phyloP scores from a whole-genome alignment of 768 basidiomycete species.

The Paxillus ammoniavirescens region DNA sequence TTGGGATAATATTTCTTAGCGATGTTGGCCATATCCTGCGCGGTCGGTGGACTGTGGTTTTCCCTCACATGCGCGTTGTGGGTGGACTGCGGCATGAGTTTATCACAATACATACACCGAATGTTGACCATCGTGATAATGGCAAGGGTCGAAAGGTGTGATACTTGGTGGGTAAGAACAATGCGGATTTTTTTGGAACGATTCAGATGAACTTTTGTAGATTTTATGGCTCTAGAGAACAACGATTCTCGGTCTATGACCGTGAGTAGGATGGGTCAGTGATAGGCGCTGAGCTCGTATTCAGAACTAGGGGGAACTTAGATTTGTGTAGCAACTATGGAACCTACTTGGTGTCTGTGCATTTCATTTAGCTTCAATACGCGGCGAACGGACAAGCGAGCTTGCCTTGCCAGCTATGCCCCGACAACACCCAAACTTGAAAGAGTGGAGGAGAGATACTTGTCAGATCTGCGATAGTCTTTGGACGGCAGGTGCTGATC shows the following conservation, averaged over 20 bases:
- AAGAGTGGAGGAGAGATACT: too few relatives aligned
- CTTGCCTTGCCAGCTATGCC: too few relatives aligned
- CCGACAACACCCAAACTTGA: too few relatives aligned
- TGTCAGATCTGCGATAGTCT: too few relatives aligned
- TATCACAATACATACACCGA: conserved; percentile 13
- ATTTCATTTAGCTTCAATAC: too few relatives aligned
- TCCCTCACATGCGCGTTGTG: conserved; percentile 10
- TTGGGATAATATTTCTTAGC: not conserved
- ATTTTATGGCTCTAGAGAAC: not conserved
- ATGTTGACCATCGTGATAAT: conserved; percentile 8
- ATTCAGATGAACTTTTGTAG: not conserved
- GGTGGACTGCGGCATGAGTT: conserved; percentile 2
- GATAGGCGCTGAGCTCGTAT: not conserved
- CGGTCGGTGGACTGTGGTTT: conserved; percentile 10
- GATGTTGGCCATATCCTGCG: conserved; percentile 3
- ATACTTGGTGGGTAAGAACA: too few relatives aligned
- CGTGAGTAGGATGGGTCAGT: too few relatives aligned
- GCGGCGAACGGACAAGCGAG: too few relatives aligned
- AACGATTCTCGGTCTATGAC: too few relatives aligned
- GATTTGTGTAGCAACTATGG: too few relatives aligned
- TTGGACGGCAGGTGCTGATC: too few relatives aligned
- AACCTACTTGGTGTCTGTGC: too few relatives aligned
- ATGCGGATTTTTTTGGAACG: not conserved
- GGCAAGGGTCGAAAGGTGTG: not conserved
- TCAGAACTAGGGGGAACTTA: not conserved